These are phyloP conservation scores for Aphanomyces astaci DNA, from an alignment of 352 stramenopile genomes.

Conservation along the genomic window DNA sequence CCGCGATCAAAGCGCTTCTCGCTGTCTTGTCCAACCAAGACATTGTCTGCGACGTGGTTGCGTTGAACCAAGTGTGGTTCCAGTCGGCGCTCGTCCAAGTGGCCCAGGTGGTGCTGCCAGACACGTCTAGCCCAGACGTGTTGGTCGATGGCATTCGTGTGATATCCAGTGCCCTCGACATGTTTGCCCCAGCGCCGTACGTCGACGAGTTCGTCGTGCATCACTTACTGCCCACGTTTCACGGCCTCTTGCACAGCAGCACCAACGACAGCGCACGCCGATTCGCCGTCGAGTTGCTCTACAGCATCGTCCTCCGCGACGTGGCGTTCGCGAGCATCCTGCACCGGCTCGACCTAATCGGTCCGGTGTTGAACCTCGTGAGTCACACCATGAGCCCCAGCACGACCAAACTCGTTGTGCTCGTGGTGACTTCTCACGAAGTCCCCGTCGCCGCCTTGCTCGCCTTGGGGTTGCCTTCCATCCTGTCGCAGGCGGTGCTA, in stretches of 20 bases:
- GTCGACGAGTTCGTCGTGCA: slow-evolving; percentile 12
- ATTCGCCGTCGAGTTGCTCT: slow-evolving; percentile 14
- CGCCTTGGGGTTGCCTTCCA: neutral
- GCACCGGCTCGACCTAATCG: neutral
- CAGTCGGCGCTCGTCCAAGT: slow-evolving; percentile 1
- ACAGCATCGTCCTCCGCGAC: slow-evolving; percentile 5
- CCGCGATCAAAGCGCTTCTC: neutral
- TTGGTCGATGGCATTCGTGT: slow-evolving; percentile 3
- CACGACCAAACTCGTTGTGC: slow-evolving; percentile 3
- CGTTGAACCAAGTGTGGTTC: slow-evolving; percentile 10
- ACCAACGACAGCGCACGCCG: neutral
- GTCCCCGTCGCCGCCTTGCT: neutral
- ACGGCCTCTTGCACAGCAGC: neutral
- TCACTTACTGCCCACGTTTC: neutral
- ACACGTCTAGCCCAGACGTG: neutral
- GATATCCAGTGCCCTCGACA: neutral
- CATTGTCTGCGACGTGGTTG: slow-evolving; percentile 1
- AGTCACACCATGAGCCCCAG: slow-evolving; percentile 4
- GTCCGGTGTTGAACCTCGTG: neutral
- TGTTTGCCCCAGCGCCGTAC: neutral
- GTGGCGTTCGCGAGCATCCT: slow-evolving; percentile 7
- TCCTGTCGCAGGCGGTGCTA: neutral
- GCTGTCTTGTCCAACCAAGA: neutral
- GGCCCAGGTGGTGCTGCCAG: neutral
- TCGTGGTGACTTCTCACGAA: neutral